A percentile compares a stretch with the other conserved stretches of the same genome.
Conservation (phyloP, 1,284 basidiomycete genomes). For the Schizopora paradoxa region DNA sequence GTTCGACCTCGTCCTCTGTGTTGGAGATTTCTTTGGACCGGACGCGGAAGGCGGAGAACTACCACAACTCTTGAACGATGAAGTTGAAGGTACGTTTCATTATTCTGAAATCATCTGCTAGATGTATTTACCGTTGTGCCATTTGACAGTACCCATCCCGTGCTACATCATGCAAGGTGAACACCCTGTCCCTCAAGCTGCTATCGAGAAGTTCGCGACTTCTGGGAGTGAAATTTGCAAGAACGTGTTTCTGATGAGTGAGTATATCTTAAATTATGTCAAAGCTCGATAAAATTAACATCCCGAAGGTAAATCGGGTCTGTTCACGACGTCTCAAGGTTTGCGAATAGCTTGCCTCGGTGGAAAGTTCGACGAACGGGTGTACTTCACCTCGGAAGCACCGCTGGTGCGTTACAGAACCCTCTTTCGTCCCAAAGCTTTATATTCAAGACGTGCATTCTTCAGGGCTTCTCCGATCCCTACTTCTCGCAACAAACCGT, state of each 20-base stretch:
- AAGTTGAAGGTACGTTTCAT: conserved; percentile 50
- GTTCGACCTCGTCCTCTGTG: conserved; percentile 83
- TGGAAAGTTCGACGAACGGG: conserved; percentile 62
- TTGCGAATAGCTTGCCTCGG: conserved; percentile 84
- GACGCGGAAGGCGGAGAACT: conserved; percentile 47
- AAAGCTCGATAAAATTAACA: conserved; percentile 2
- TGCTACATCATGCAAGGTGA: conserved; percentile 92
- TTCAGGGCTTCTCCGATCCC: conserved; percentile 64
- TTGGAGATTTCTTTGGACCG: conserved; percentile 87
- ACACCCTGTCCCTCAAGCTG: conserved; percentile 61
- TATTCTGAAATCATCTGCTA: neutral
- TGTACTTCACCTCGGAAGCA: conserved; percentile 52
- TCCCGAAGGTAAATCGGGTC: conserved; percentile 74
- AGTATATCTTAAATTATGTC: conserved; percentile 26
- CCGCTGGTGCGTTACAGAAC: conserved; percentile 45
- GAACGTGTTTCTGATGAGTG: conserved; percentile 83
- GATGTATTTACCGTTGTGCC: neutral
- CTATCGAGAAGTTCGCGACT: conserved; percentile 69
- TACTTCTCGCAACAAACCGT: conserved; percentile 68
- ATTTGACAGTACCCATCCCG: conserved; percentile 66
- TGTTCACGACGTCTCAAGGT: conserved; percentile 78
- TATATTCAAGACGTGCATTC: conserved; percentile 12
- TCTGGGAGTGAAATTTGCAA: conserved; percentile 75
- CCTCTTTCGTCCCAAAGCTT: conserved; percentile 1
- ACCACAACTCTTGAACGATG: conserved; percentile 56